These are phyloP conservation scores for Nakazawaea ishiwadae DNA, from an alignment of 805 yeast species.

Conservation along the genomic window DNA sequence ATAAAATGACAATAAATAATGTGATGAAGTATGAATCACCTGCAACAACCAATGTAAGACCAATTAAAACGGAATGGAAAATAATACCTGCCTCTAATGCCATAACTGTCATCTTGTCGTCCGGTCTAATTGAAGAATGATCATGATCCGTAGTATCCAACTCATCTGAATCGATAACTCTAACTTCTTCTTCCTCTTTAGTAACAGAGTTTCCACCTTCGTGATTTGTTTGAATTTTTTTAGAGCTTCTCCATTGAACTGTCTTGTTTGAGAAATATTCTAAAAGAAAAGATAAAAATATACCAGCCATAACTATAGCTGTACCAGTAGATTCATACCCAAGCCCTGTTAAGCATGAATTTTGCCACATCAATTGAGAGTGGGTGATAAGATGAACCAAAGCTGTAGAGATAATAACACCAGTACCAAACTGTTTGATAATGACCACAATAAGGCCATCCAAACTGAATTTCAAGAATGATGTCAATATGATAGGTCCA, in stretches of 20 bases:
- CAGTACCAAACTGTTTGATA: neutral
- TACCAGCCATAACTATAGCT: neutral
- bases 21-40: neutral
- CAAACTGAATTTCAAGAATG: neutral
- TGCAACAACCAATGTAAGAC: neutral
- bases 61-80: neutral
- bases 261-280: neutral
- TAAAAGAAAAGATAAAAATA: neutral
- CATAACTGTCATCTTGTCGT: neutral
- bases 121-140: neutral
- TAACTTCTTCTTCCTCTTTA: too few species aligned
- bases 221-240: too few species aligned
- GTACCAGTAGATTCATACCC: neutral
- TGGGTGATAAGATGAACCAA: neutral
- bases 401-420: neutral
- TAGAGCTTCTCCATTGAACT: neutral
- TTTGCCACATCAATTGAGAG: neutral
- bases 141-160: neutral
- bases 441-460: neutral
- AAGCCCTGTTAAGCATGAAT: neutral
- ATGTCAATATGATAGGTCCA: neutral
- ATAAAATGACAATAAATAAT: neutral
- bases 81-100: neutral
- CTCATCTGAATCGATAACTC: neutral
- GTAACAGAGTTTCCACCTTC: neutral